phyloP scores from a whole-genome alignment of 2,329 filamentous ascomycete genomes.

The Colletotrichum zoysiae region DNA sequence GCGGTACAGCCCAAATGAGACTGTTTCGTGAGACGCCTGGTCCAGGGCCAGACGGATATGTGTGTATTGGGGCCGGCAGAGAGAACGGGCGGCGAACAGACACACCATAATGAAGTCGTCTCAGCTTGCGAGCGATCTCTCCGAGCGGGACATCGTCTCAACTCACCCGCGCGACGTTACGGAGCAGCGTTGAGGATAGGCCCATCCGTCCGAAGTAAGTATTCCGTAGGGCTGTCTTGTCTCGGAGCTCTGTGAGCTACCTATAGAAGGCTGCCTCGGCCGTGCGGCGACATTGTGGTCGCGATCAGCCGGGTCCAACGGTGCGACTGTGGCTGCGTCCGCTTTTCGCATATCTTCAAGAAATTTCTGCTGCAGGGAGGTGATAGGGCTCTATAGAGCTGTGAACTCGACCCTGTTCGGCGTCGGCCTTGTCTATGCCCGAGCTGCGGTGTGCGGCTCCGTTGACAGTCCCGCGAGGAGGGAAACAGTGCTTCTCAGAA shows the following conservation, averaged over 20 bases:
- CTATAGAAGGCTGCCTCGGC: conserved; percentile 2
- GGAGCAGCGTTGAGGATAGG: not conserved
- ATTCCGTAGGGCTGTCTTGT: conserved; percentile 20
- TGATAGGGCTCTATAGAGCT: not conserved
- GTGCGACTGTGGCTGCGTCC: conserved; percentile 2
- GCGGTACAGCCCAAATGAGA: not conserved
- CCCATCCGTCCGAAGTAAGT: conserved; percentile 18
- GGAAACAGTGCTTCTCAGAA: not conserved
- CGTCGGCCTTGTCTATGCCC: not conserved
- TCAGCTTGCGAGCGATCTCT: conserved; percentile 21
- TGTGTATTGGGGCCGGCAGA: not conserved
- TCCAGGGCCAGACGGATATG: not conserved
- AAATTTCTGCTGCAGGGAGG: not conserved
- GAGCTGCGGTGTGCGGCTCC: not conserved
- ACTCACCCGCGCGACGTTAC: not conserved
- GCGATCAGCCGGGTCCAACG: conserved; percentile 21
- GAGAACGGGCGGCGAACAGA: not conserved
- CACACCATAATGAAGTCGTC: conserved; percentile 16
- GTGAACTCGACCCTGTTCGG: not conserved
- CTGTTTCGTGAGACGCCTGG: not conserved
- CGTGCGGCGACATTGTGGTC: conserved; percentile 1
- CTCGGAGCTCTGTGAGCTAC: not conserved
- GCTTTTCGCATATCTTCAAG: conserved; percentile 9
- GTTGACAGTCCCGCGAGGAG: not conserved
- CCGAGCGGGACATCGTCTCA: conserved; percentile 10